Base-by-base conservation (phyloP, 768 basidiomycete species). In the Tylopilus rubrobrunneus region DNA sequence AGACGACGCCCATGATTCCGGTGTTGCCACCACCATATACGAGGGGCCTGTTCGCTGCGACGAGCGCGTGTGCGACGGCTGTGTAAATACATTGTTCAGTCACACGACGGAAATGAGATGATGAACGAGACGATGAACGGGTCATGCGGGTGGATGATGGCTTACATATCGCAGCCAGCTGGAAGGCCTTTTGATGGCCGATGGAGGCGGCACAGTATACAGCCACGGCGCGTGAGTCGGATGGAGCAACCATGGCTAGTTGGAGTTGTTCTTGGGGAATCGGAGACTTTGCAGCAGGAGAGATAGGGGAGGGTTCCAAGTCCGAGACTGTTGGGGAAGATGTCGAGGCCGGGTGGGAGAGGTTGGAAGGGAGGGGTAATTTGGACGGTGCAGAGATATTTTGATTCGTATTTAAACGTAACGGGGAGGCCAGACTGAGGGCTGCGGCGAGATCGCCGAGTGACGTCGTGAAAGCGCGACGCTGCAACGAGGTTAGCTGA, bases 1-100 rank as follows among this genome's bases (percentile, higher is more conserved):
- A 88, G 9, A 94, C 84, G 44, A 80, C 68, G 56, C 94, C 94
- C 94, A 97, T 97, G 57, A 96, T 77, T 1, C 94, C 94, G 41
- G 77, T 76, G 19, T 77, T 76, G 0, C 92, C 94, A 7, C 94
- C 94, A 2, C 94, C 94, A 65, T 97, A 98, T 3, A 98, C 79
- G 14, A 97, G 76, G 4, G 84, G 80, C 3, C 85, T 75, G 0
- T 78, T 73, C 15, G 78, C 71, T 8, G 69, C 68, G 3, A 83
- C 90, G 27, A 96, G 71, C 0, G 92, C 89, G 43, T 73, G 69
- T 37, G 90, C 94, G 12, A 97, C 63, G 21, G 91, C 89, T 89
- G 55, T 25, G 48, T 23, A 14, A 52, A 47, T 6, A 9, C 12
- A 25, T 41, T 23, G 49, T 51, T 51, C 36, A 52, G 54, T 48